A percentile compares a stretch with the other conserved stretches of the same genome.
Evolutionary conservation across 441 rosid species (phyloP).

Genomic region (Adansonia gregorii): DNA sequence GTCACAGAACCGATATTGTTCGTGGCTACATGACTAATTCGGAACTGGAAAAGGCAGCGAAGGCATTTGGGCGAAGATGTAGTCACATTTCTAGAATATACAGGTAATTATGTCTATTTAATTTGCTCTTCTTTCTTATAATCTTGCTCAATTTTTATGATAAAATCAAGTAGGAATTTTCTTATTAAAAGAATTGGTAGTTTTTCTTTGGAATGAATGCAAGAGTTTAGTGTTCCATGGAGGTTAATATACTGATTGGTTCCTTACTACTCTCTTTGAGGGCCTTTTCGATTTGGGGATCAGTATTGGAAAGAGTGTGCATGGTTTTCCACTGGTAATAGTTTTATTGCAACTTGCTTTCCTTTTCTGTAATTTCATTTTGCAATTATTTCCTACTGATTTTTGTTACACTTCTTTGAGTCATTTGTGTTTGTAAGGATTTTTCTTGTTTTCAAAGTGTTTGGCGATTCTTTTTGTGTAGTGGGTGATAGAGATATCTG

Average conservation of each 20-base stretch:
- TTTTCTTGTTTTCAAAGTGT: neutral
- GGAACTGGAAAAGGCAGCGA: conserved; percentile 82
- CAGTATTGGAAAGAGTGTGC: conserved; percentile 93
- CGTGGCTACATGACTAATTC: conserved; percentile 77
- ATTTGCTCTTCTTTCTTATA: neutral
- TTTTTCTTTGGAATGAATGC: neutral
- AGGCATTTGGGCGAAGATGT: conserved; percentile 69
- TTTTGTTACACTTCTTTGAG: neutral
- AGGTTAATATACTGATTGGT: conserved; percentile 50
- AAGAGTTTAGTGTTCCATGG: conserved; percentile 24
- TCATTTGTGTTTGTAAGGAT: neutral
- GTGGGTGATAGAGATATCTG: conserved; percentile 98
- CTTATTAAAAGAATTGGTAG: conserved; percentile 7
- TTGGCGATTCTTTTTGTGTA: conserved; percentile 32
- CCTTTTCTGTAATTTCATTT: conserved; percentile 15
- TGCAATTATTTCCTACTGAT: neutral
- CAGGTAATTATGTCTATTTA: conserved; percentile 56
- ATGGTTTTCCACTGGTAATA: conserved; percentile 89
- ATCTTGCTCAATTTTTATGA: neutral
- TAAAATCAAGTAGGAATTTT: neutral
- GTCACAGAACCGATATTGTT: conserved; percentile 49
- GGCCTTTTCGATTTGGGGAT: conserved; percentile 57
- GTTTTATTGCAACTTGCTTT: conserved; percentile 30
- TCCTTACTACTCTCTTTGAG: conserved; percentile 78
- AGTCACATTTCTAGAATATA: conserved; percentile 78